A percentile compares a stretch with the other conserved stretches of the same genome.
Conservation (phyloP, 306 rosid genomes). For the Calophaca sinica region DNA sequence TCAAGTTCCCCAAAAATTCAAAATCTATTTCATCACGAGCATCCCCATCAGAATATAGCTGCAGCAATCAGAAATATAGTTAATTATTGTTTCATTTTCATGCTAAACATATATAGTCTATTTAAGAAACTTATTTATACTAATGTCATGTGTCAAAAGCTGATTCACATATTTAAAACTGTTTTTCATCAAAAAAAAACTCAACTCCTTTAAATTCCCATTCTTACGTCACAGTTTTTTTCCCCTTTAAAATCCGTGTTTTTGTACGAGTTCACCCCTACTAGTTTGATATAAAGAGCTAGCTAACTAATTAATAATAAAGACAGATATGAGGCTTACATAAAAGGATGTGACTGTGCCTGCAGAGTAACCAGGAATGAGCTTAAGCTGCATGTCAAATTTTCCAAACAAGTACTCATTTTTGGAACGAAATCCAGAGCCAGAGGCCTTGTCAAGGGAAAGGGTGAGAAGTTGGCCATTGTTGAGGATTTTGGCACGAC, state of each 20-base stretch:
- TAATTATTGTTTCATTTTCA: background rate
- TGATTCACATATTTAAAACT: too few relatives aligned
- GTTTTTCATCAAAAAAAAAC: too few relatives aligned
- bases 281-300: too few relatives aligned
- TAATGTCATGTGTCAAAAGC: too few relatives aligned
- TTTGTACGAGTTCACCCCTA: too few relatives aligned
- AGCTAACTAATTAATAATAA: background rate
- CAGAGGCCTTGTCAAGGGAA: conserved; percentile 61
- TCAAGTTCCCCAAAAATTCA: conserved; percentile 73
- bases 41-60: conserved; percentile 64
- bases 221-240: too few relatives aligned
- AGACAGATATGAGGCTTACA: conserved; percentile 37
- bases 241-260: too few relatives aligned
- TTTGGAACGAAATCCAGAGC: conserved; percentile 60
- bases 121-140: too few relatives aligned
- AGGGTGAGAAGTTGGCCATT: conserved; percentile 55
- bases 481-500: conserved; percentile 57
- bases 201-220: too few relatives aligned
- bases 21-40: conserved; percentile 70
- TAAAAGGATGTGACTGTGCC: conserved; percentile 69
- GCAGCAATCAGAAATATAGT: conserved; percentile 31
- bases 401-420: conserved; percentile 65
- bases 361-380: conserved; percentile 75
- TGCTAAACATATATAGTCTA: background rate
- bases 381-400: conserved; percentile 72